A percentile compares a stretch with the other conserved stretches of the same genome.
These are phyloP conservation scores for Lachancea cidri DNA, from an alignment of 805 yeast species.

Conservation along the genomic window DNA sequence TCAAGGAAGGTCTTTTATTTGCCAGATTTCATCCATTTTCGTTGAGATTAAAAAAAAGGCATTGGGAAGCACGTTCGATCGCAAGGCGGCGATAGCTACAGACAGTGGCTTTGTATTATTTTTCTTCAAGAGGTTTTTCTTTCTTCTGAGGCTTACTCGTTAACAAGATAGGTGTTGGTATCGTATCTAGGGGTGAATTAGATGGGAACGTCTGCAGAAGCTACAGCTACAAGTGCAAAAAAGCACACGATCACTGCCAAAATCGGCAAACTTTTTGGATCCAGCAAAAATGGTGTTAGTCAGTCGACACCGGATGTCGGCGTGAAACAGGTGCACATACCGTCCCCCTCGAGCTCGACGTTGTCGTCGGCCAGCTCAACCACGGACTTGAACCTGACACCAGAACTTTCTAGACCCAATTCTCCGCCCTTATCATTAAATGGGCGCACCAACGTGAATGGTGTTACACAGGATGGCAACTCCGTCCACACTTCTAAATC, in stretches of 20 bases:
- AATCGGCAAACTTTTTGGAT: conserved; percentile 12
- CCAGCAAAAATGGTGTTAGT: conserved; percentile 4
- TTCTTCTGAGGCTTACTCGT: too few species aligned
- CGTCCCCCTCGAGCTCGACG: conserved; percentile 8
- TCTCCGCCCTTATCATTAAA: conserved; percentile 8
- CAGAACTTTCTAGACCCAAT: conserved; percentile 7
- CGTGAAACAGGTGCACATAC: conserved; percentile 5
- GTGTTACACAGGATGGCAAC: conserved; percentile 3
- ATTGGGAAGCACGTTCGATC: too few species aligned
- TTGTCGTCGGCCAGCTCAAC: conserved; percentile 5
- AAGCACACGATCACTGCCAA: conserved; percentile 10
- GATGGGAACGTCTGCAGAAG: neutral
- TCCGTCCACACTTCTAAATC: conserved; percentile 1
- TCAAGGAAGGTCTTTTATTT: too few species aligned
- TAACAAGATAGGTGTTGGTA: too few species aligned
- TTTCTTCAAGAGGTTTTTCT: too few species aligned
- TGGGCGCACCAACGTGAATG: conserved; percentile 2
- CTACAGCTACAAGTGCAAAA: conserved; percentile 3
- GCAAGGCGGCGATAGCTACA: too few species aligned
- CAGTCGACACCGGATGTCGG: neutral
- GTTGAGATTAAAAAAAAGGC: too few species aligned
- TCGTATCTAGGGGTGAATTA: neutral
- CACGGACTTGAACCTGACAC: neutral
- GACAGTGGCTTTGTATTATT: too few species aligned
- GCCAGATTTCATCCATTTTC: too few species aligned